phyloP scores from a whole-genome alignment of 305 asterid genomes.

The Solanum hybrid region DNA sequence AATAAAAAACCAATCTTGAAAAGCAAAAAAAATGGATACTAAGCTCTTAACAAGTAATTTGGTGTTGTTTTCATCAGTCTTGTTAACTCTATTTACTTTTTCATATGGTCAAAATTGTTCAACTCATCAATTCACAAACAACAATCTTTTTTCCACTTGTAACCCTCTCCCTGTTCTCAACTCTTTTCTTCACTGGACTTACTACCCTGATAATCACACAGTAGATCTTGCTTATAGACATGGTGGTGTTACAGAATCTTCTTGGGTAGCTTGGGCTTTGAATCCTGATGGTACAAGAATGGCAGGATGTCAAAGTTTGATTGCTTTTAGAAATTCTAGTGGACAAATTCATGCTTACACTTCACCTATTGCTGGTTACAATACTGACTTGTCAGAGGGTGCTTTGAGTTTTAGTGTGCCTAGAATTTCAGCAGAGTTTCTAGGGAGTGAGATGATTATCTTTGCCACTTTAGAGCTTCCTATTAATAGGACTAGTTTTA shows the following conservation, averaged over 20 bases:
- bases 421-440: constrained; percentile 30
- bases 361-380: constrained; percentile 25
- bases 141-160: constrained; percentile 14
- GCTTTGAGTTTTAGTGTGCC: constrained; percentile 24
- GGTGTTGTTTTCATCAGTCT: not conserved
- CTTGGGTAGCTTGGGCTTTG: constrained; percentile 48
- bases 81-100: not conserved
- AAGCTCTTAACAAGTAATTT: not conserved
- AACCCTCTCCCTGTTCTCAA: constrained; percentile 25
- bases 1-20: not conserved
- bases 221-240: constrained; percentile 37
- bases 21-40: not conserved
- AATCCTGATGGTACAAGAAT: constrained; percentile 29
- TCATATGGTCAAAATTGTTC: constrained; percentile 37
- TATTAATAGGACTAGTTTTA: constrained; percentile 14
- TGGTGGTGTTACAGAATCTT: constrained; percentile 24
- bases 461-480: constrained; percentile 36
- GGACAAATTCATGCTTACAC: constrained; percentile 33
- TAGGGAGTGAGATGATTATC: constrained; percentile 23
- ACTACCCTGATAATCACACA: constrained; percentile 17
- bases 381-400: constrained; percentile 21
- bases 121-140: constrained; percentile 16
- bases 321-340: constrained; percentile 28
- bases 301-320: constrained; percentile 39
- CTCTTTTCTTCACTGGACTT: constrained; percentile 42